These are phyloP conservation scores for Kluyveromyces lactis DNA, from an alignment of 805 yeast genomes.

Conservation along the genomic window DNA sequence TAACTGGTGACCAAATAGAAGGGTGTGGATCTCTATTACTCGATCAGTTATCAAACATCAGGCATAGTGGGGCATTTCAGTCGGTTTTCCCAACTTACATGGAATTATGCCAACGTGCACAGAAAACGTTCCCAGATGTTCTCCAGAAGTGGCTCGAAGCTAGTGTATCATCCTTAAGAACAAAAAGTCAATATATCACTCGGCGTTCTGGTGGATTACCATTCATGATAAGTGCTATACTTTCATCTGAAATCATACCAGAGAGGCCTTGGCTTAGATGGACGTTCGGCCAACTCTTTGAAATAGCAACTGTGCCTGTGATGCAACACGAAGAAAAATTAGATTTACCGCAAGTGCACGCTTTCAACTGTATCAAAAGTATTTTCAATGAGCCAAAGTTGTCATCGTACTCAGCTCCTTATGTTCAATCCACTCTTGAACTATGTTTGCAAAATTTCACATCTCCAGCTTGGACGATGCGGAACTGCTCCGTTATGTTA, in stretches of 20 bases:
- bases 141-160: conserved; percentile 52
- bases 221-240: conserved; percentile 61
- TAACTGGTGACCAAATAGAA: conserved; percentile 18
- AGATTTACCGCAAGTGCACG: conserved; percentile 90
- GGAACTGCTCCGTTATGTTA: conserved; percentile 91
- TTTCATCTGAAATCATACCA: conserved; percentile 40
- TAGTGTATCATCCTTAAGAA: conserved; percentile 45
- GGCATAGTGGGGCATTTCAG: conserved; percentile 90
- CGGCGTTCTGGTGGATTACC: conserved; percentile 94
- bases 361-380: conserved; percentile 74
- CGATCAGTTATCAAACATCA: conserved; percentile 60
- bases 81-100: conserved; percentile 78
- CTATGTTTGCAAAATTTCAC: conserved; percentile 57
- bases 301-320: conserved; percentile 47
- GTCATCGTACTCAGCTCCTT: conserved; percentile 42
- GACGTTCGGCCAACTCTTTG: conserved; percentile 45
- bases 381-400: conserved; percentile 65
- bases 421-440: conserved; percentile 49
- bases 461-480: conserved; percentile 70
- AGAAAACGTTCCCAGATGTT: conserved; percentile 27
- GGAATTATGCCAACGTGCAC: conserved; percentile 54
- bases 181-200: conserved; percentile 62
- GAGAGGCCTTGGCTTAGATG: conserved; percentile 34
- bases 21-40: conserved; percentile 47
- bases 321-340: conserved; percentile 42